Evolutionary conservation across 306 rosid species (phyloP).

Genomic region (Geum urbanum): DNA sequence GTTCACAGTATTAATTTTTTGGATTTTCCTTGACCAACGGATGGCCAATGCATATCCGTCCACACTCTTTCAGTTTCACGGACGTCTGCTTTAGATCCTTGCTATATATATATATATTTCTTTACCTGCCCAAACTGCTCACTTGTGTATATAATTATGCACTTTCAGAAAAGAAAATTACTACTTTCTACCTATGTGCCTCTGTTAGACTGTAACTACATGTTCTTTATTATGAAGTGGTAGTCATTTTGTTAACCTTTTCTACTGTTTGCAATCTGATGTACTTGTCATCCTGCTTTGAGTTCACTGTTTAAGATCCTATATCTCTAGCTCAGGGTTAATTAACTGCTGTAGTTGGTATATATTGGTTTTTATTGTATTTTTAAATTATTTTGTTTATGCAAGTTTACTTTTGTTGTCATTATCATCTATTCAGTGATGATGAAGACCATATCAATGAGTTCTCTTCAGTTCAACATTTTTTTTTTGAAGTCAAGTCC

Average conservation of each 20-base stretch:
- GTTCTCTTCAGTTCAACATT: too few species aligned
- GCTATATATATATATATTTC: too few species aligned
- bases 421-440: background rate
- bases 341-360: background rate
- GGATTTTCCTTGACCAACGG: too few species aligned
- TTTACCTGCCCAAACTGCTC: background rate
- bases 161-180: background rate
- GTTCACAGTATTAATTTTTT: too few species aligned
- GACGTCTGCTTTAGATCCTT: too few species aligned
- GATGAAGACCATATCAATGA: too few species aligned
- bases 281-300: slow-evolving; percentile 2
- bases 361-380: background rate
- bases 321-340: background rate
- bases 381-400: background rate
- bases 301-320: background rate
- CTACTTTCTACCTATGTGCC: background rate
- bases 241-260: background rate
- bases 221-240: background rate
- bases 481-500: too few species aligned
- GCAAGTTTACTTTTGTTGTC: background rate
- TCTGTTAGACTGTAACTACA: background rate
- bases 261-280: background rate
- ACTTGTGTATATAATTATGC: background rate
- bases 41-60: too few species aligned
- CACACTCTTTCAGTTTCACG: too few species aligned